A percentile compares a stretch with the other conserved stretches of the same genome.
Evolutionary conservation across 176 grass and related monocot species (phyloP).

Genomic region (Miscanthus lutarioriparius): DNA sequence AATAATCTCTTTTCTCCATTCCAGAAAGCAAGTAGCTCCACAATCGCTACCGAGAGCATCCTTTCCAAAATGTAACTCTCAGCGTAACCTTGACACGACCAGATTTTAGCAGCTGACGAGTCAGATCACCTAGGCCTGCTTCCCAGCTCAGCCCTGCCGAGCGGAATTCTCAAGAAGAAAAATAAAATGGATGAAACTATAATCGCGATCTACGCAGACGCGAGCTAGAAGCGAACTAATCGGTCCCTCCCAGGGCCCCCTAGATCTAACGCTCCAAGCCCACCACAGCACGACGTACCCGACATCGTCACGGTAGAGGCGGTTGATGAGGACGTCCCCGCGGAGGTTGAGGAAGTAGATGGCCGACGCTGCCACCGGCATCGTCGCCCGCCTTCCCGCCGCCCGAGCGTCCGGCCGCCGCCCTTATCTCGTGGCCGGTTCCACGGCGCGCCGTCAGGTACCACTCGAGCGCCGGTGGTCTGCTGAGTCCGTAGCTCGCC

Average conservation of each 20-base stretch:
- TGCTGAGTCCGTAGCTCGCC: conserved; percentile 14
- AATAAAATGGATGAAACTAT: conserved; percentile 8
- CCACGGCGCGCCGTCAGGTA: not conserved
- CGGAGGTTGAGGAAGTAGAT: conserved; percentile 95
- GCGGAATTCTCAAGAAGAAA: not conserved
- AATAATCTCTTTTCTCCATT: not conserved
- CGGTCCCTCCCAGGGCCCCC: not conserved
- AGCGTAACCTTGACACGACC: not conserved
- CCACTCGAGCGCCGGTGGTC: not conserved
- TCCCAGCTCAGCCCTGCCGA: not conserved
- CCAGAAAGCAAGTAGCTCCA: not conserved
- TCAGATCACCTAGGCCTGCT: not conserved
- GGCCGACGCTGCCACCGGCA: conserved; percentile 92
- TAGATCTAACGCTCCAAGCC: conserved; percentile 47
- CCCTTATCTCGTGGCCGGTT: not conserved
- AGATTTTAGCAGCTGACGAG: conserved; percentile 23
- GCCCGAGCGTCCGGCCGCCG: conserved; percentile 27
- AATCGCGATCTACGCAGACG: conserved; percentile 28
- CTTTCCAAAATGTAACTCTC: conserved; percentile 14
- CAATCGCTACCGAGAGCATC: conserved; percentile 5
- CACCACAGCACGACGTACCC: conserved; percentile 47
- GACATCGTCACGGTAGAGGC: conserved; percentile 95
- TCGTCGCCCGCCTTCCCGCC: conserved; percentile 54
- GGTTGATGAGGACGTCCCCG: conserved; percentile 95
- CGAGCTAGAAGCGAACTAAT: conserved; percentile 15